A percentile compares a stretch with the other conserved stretches of the same genome.
These are phyloP conservation scores for Nemania abortiva DNA, from an alignment of 2,329 filamentous ascomycete genomes.

Conservation along the genomic window DNA sequence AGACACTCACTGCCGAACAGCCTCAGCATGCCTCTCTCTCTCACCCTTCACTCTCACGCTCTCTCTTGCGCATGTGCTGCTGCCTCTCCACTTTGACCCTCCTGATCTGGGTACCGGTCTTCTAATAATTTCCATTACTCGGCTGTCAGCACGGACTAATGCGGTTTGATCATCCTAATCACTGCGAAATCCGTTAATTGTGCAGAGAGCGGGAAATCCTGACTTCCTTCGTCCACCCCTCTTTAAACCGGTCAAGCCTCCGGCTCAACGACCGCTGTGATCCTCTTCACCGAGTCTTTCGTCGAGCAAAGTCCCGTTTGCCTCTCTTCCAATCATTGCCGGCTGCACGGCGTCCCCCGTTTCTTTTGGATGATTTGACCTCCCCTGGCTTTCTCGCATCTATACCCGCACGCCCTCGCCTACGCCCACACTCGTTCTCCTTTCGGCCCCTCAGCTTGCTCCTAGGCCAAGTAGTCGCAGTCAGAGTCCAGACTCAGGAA, in stretches of 20 bases:
- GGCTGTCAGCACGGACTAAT: slow-evolving; percentile 40
- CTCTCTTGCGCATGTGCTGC: slow-evolving; percentile 20
- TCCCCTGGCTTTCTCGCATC: slow-evolving; percentile 43
- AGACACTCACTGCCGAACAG: slow-evolving; percentile 16
- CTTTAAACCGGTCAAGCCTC: slow-evolving; percentile 52
- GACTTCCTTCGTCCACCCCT: slow-evolving; percentile 46
- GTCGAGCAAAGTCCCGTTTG: slow-evolving; percentile 42
- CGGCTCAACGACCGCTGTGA: slow-evolving; percentile 48
- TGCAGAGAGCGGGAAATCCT: slow-evolving; percentile 41
- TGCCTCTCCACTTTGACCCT: slow-evolving; percentile 33
- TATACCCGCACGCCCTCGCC: slow-evolving; percentile 37
- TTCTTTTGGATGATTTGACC: slow-evolving; percentile 42
- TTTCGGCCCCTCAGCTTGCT: slow-evolving; percentile 23
- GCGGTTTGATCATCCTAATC: slow-evolving; percentile 42
- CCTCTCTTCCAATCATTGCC: slow-evolving; percentile 50
- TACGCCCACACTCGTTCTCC: slow-evolving; percentile 26
- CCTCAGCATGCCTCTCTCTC: slow-evolving; percentile 34
- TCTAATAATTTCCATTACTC: slow-evolving; percentile 31
- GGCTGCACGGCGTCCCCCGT: slow-evolving; percentile 45
- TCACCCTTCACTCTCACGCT: slow-evolving; percentile 19
- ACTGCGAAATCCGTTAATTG: slow-evolving; percentile 43
- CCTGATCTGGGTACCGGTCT: slow-evolving; percentile 6
- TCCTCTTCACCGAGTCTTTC: slow-evolving; percentile 52
- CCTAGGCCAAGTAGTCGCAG: slow-evolving; percentile 30
- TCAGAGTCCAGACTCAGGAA: slow-evolving; percentile 40